Conservation (phyloP, 2,329 filamentous ascomycete genomes). For the Stemphylium lycopersici region DNA sequence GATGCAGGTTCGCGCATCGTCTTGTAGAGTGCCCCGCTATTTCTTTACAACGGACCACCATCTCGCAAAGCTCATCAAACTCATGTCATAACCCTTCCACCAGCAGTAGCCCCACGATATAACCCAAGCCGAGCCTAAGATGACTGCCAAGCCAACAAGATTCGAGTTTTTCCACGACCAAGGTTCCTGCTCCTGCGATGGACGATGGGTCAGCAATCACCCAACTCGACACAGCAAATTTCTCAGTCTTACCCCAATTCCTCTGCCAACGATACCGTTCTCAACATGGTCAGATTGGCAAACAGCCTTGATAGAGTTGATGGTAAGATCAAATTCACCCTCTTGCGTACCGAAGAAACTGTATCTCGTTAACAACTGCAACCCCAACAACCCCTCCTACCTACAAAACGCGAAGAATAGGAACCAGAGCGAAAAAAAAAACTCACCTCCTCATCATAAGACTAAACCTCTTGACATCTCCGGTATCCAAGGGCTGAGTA, state of each 20-base stretch:
- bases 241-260: conserved; percentile 15
- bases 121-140: conserved; percentile 28
- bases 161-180: conserved; percentile 38
- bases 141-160: conserved; percentile 32
- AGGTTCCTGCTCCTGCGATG: conserved; percentile 20
- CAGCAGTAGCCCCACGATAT: conserved; percentile 30
- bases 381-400: too few relatives aligned
- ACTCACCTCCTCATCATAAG: conserved; percentile 81
- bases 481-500: conserved; percentile 64
- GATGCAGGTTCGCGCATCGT: background rate
- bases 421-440: background rate
- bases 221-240: background rate
- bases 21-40: background rate
- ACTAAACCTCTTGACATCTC: conserved; percentile 68
- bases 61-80: conserved; percentile 28
- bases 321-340: conserved; percentile 67
- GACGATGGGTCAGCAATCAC: conserved; percentile 10
- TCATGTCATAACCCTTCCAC: conserved; percentile 32
- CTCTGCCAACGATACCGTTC: conserved; percentile 20
- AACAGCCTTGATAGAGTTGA: conserved; percentile 62
- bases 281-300: conserved; percentile 32
- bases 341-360: conserved; percentile 79
- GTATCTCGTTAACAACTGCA: conserved; percentile 23
- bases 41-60: conserved; percentile 25
- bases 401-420: background rate